A percentile compares a stretch with the other conserved stretches of the same genome.
These are phyloP conservation scores for Boletus sp. DNA, from an alignment of 768 basidiomycete genomes.

Conservation along the genomic window DNA sequence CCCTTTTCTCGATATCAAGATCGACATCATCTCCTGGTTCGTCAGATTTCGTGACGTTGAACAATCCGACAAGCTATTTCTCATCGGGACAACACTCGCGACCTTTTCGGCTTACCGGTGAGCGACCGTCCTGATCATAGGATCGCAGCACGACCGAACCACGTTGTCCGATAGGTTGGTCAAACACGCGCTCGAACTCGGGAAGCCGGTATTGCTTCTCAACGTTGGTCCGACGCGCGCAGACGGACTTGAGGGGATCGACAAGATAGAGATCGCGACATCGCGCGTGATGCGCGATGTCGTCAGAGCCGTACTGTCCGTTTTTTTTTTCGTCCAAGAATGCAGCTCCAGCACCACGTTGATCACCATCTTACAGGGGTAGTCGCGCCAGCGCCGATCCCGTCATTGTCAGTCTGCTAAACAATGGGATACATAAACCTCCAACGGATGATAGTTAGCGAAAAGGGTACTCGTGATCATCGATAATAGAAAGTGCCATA, in stretches of 20 bases:
- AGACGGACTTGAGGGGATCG: constrained; percentile 63
- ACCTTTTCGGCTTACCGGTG: constrained; percentile 92
- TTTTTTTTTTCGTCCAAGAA: constrained; percentile 7
- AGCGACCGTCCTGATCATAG: background rate
- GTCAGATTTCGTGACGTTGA: constrained; percentile 59
- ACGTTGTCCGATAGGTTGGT: constrained; percentile 52
- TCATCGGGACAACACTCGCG: constrained; percentile 88
- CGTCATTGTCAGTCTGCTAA: constrained; percentile 49
- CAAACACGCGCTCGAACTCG: constrained; percentile 71
- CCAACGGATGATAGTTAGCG: constrained; percentile 36
- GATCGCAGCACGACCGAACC: background rate
- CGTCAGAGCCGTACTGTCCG: constrained; percentile 60
- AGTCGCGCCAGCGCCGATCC: constrained; percentile 41
- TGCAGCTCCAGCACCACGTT: background rate
- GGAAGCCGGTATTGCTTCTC: constrained; percentile 77
- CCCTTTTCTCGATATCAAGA: background rate
- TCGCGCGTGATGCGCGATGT: constrained; percentile 72
- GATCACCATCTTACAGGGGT: constrained; percentile 40
- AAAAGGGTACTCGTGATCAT: constrained; percentile 6
- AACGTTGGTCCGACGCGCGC: constrained; percentile 90
- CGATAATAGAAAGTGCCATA: constrained; percentile 25
- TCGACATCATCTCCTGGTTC: background rate
- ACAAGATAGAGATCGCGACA: constrained; percentile 76
- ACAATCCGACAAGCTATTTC: constrained; percentile 62
- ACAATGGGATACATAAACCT: constrained; percentile 59